A percentile compares a stretch with the other conserved stretches of the same genome.
These are phyloP conservation scores for Camillea tinctor DNA, from an alignment of 2,329 filamentous ascomycete species.

Conservation along the genomic window DNA sequence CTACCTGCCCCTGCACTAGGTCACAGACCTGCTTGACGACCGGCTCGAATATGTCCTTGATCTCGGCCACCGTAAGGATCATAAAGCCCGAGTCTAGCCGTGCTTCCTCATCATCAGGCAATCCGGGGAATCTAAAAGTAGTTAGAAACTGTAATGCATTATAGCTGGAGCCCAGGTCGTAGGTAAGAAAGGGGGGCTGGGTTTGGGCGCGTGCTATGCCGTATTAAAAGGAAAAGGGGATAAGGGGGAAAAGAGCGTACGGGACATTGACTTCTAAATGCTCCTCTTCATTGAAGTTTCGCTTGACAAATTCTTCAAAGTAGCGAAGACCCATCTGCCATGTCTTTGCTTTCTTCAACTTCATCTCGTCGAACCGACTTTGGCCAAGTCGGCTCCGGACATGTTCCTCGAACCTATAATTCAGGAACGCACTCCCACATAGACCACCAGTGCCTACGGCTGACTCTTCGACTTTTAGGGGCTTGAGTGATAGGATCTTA, in stretches of 20 bases:
- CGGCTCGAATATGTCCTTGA: conserved; percentile 73
- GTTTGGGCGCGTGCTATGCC: too few relatives aligned
- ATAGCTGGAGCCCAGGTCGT: too few relatives aligned
- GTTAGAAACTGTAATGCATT: not conserved
- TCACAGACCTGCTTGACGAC: conserved; percentile 70
- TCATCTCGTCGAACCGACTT: conserved; percentile 70
- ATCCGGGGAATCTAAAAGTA: conserved; percentile 60
- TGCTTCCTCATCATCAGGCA: conserved; percentile 73
- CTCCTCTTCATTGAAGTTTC: conserved; percentile 79
- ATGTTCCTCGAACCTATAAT: conserved; percentile 78
- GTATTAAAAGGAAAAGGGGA: too few relatives aligned
- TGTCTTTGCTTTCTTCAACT: conserved; percentile 72
- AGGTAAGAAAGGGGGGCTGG: too few relatives aligned
- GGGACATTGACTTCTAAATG: conserved; percentile 75
- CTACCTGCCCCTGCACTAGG: conserved; percentile 66
- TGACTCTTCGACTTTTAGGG: conserved; percentile 72
- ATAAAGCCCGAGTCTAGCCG: conserved; percentile 76
- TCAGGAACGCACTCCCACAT: conserved; percentile 76
- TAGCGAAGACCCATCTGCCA: conserved; percentile 79
- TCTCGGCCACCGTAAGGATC: conserved; percentile 66
- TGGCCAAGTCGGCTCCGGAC: conserved; percentile 66
- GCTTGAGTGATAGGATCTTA: conserved; percentile 71
- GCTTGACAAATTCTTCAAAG: conserved; percentile 82
- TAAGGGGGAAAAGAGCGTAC: too few relatives aligned
- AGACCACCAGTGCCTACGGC: conserved; percentile 76